Evolutionary conservation across 2,329 filamentous ascomycete genomes (phyloP), one percentile per base, ranked within the genome.

Genomic region (Phaeomoniella chlamydospora): DNA sequence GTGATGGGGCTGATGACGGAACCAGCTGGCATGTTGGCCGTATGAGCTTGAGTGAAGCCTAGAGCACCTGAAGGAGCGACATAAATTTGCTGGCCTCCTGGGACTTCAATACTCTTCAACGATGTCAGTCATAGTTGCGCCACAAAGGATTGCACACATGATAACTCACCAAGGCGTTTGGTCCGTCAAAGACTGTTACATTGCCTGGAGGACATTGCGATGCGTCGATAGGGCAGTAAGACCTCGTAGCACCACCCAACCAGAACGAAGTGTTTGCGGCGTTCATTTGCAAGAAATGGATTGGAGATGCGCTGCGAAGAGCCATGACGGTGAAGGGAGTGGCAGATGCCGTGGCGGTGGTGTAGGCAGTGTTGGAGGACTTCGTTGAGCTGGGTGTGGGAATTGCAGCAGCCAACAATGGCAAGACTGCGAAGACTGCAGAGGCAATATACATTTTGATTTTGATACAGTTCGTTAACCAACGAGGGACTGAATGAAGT

Each of bases 11-110:
- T 65, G 12, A 56, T 36, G 26, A 64, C 51, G 5, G 71, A 65
- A 6, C 71, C 73, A 0, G 53, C 41, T 0, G 74, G 72, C 4
- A 67, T 65, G 38, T 47, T 55, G 2, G 52, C 54, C 0, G 70
- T 74, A 55, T 78, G 72, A 0, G 74, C 62, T 14, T 47, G 42
- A 1, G 72, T 72, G 56, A 70, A 80, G 37, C 61, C 58, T 38
- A 80, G 51, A 6, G 62, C 57, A 4, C 75, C 77, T 16, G 61
- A 52, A 3, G 65, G 58, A 3, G 55, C 58, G 38, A 80, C 61
- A 51, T 72, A 80, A 45, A 77, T 62, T 39, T 63, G 55, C 46
- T 81, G 75, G 16, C 77, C 76, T 17, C 75, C 75, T 4, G 75
- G 74, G 3, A 78, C 75, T 26, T 26, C 22, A 26, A 9, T 26